phyloP scores from a whole-genome alignment of 2,329 filamentous ascomycete genomes.

The Pyricularia grisea region DNA sequence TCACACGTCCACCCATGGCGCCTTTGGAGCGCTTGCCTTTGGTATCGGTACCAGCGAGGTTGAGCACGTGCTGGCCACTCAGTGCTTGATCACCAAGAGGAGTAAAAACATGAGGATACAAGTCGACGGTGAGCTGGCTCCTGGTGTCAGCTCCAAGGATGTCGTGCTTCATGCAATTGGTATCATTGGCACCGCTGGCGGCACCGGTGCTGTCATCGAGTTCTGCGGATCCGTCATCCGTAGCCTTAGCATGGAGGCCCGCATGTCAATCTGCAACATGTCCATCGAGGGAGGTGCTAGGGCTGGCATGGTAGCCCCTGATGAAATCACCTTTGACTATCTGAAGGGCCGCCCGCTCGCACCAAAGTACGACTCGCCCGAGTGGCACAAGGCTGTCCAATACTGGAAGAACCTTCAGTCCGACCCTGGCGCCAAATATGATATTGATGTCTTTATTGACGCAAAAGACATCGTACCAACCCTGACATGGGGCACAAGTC shows the following conservation, averaged over 20 bases:
- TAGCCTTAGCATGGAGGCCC: slow-evolving; percentile 83
- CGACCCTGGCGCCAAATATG: slow-evolving; percentile 82
- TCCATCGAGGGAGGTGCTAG: slow-evolving; percentile 92
- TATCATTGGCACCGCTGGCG: slow-evolving; percentile 87
- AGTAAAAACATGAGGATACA: slow-evolving; percentile 99
- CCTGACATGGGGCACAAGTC: slow-evolving; percentile 93
- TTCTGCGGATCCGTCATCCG: slow-evolving; percentile 94
- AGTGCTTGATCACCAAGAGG: slow-evolving; percentile 86
- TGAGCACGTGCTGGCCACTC: slow-evolving; percentile 94
- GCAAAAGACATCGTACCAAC: slow-evolving; percentile 90
- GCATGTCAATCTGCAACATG: slow-evolving; percentile 99
- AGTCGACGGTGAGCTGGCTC: slow-evolving; percentile 80
- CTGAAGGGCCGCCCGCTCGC: slow-evolving; percentile 85
- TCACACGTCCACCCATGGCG: slow-evolving; percentile 95
- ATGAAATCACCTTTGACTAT: slow-evolving; percentile 90
- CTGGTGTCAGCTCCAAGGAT: slow-evolving; percentile 94
- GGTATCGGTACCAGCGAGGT: slow-evolving; percentile 98
- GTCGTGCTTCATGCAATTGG: slow-evolving; percentile 90
- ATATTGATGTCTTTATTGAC: slow-evolving; percentile 82
- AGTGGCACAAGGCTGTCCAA: slow-evolving; percentile 80
- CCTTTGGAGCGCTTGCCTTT: slow-evolving; percentile 89
- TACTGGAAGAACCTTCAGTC: slow-evolving; percentile 86
- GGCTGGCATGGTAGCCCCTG: slow-evolving; percentile 94
- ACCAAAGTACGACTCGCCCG: slow-evolving; percentile 70
- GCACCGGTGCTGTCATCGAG: slow-evolving; percentile 90